A percentile compares a stretch with the other conserved stretches of the same genome.
phyloP scores from a whole-genome alignment of 2,329 filamentous ascomycete genomes.

The Penicillium palitans region DNA sequence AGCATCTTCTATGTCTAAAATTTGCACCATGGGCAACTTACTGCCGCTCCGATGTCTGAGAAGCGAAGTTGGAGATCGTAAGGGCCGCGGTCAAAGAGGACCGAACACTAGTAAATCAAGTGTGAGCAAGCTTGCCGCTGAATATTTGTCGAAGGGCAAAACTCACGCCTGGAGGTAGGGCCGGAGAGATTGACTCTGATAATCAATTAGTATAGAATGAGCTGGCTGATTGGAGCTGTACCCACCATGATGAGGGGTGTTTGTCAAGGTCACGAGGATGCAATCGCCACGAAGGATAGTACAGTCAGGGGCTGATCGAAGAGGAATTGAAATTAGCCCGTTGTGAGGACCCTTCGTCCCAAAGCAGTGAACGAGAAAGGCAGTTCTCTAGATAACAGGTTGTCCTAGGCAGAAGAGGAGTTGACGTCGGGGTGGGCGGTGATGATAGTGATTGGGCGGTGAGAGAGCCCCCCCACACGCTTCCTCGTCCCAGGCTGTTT shows the following conservation, averaged over 20 bases:
- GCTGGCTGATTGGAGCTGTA: slow-evolving; percentile 6
- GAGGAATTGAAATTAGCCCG: neutral
- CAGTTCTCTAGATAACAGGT: slow-evolving; percentile 15
- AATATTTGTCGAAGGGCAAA: slow-evolving; percentile 74
- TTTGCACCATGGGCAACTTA: neutral
- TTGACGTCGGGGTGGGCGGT: slow-evolving; percentile 21
- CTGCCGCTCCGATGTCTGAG: slow-evolving; percentile 86
- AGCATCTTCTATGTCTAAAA: neutral
- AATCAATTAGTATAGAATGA: slow-evolving; percentile 1
- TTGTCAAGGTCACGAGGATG: neutral
- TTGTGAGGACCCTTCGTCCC: neutral
- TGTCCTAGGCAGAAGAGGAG: slow-evolving; percentile 19
- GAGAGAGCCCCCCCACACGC: slow-evolving; percentile 32
- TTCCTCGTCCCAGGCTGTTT: slow-evolving; percentile 23
- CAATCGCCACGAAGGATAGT: neutral
- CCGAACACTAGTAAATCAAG: slow-evolving; percentile 83
- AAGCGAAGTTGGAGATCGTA: slow-evolving; percentile 94
- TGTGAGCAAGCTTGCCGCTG: slow-evolving; percentile 56
- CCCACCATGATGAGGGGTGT: slow-evolving; percentile 32
- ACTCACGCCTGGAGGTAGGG: slow-evolving; percentile 46
- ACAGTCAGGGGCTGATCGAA: neutral
- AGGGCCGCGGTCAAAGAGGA: slow-evolving; percentile 92
- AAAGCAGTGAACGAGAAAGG: neutral
- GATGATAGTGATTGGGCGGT: slow-evolving; percentile 34
- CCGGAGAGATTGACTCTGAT: slow-evolving; percentile 25